Evolutionary conservation across 345 rosid species (phyloP), one percentile per base, ranked within the genome.

Genomic region (Pseudoturritis turrita): DNA sequence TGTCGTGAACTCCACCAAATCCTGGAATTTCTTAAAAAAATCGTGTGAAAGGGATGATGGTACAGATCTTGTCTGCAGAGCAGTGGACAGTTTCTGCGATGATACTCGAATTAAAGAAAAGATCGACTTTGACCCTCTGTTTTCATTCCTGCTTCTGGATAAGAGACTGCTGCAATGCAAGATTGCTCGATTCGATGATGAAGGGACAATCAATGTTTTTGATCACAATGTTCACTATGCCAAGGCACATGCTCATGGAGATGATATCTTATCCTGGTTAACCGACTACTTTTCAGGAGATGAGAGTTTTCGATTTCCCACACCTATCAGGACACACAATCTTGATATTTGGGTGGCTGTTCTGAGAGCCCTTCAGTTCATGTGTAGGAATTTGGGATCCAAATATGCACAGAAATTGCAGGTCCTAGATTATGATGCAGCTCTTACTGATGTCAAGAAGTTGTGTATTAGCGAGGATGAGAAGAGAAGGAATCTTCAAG

Each of bases 121-220:
- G 39, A 74, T 67, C 19, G 59, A 67, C 6, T 49, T 67, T 58
- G 68, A 74, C 62, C n/a, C 10, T 31, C 37, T 41, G 21, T 56
- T 39, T 66, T 74, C 73, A 7, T 15, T 8, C 58, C 26, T 74
- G 68, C 73, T 74, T 50, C 54, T 66, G 46, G 78, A 74, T 49
- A 74, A 43, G 33, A 66, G 68, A 50, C 40, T 74, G 47, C 61
- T 66, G 45, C 49, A 41, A 39, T 36, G 72, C 28, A 8, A 58
- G 67, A 31, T 74, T 66, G 44, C 18, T 66, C n/a, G 44, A 29
- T 74, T 58, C 19, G 72, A 74, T 66, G 78, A 66, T 40, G 68
- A 49, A 66, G 67, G 72, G 67, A 13, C 43, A 29, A 40, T 74
- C 39, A 39, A 50, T 19, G 29, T 41, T 49, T 19, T 53, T 74